Percentiles rank a stretch among this genome's conserved stretches.
phyloP scores from a whole-genome alignment of 345 rosid species.

The Nasturtium officinale region DNA sequence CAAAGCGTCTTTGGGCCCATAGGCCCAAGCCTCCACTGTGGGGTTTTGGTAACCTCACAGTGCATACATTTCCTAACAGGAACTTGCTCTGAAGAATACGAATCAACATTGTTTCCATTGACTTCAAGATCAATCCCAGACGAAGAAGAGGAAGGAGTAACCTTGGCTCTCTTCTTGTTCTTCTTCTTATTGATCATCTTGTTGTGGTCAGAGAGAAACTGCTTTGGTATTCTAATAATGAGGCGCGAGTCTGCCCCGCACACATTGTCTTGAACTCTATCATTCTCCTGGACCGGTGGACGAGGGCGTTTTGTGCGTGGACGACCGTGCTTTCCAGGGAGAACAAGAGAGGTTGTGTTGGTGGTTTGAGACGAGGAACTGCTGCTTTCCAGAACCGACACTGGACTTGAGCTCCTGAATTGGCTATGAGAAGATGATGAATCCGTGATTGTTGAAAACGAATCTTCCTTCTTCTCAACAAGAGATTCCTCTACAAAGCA shows the following conservation, averaged over 20 bases:
- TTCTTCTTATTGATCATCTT: constrained; percentile 68
- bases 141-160: constrained; percentile 37
- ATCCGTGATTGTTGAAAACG: constrained; percentile 46
- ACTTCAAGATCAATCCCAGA: constrained; percentile 47
- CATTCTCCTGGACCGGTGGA: constrained; percentile 55
- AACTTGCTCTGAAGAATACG: constrained; percentile 42
- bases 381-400: constrained; percentile 93
- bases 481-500: constrained; percentile 78
- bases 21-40: constrained; percentile 99
- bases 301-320: constrained; percentile 95
- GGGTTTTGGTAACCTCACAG: constrained; percentile 93
- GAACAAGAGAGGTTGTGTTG: constrained; percentile 40
- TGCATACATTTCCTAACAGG: constrained; percentile 89
- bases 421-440: constrained; percentile 50
- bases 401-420: constrained; percentile 78
- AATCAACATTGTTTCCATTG: constrained; percentile 42
- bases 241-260: constrained; percentile 44
- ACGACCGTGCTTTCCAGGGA: constrained; percentile 63
- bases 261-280: constrained; percentile 56
- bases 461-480: constrained; percentile 52
- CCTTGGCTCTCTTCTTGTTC: constrained; percentile 60
- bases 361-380: constrained; percentile 64
- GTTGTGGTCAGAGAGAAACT: constrained; percentile 56
- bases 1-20: constrained; percentile 98
- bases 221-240: constrained; percentile 70